Percentiles rank a stretch among this genome's conserved stretches.
Evolutionary conservation across 2,329 filamentous ascomycete species (phyloP).

Genomic region (Paraphaeosphaeria minitans): DNA sequence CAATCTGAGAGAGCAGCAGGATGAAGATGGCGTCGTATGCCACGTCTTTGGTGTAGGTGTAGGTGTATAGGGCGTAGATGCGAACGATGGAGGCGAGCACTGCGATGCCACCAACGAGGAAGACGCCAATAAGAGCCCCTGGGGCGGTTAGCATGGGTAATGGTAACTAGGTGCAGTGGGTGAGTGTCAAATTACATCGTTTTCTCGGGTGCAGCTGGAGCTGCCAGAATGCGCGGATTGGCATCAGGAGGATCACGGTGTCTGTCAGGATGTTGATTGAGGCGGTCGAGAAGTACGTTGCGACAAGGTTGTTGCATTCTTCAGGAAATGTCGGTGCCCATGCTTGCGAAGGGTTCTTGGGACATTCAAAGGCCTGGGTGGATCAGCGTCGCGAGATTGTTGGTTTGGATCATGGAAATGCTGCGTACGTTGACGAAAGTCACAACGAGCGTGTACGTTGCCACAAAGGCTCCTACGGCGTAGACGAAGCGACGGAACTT

Average conservation of each 20-base stretch:
- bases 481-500: constrained; percentile 16
- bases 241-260: constrained; percentile 24
- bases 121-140: constrained; percentile 26
- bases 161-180: neutral
- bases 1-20: constrained; percentile 49
- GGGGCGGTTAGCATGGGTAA: neutral
- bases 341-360: constrained; percentile 17
- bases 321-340: constrained; percentile 25
- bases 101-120: constrained; percentile 25
- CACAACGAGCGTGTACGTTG: constrained; percentile 17
- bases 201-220: constrained; percentile 23
- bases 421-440: constrained; percentile 26
- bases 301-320: constrained; percentile 26
- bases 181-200: constrained; percentile 1
- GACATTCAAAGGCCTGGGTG: constrained; percentile 27
- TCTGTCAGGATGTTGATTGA: constrained; percentile 28
- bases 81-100: constrained; percentile 27
- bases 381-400: neutral
- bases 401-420: neutral
- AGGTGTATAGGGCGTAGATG: constrained; percentile 25
- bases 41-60: constrained; percentile 22
- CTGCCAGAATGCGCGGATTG: constrained; percentile 22
- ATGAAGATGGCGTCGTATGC: constrained; percentile 26
- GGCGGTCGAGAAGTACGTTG: constrained; percentile 25
- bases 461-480: constrained; percentile 14